Evolutionary conservation across 352 stramenopile genomes (phyloP), one percentile per base, ranked within the genome.

Genomic region (Globisporangium megalacanthum): DNA sequence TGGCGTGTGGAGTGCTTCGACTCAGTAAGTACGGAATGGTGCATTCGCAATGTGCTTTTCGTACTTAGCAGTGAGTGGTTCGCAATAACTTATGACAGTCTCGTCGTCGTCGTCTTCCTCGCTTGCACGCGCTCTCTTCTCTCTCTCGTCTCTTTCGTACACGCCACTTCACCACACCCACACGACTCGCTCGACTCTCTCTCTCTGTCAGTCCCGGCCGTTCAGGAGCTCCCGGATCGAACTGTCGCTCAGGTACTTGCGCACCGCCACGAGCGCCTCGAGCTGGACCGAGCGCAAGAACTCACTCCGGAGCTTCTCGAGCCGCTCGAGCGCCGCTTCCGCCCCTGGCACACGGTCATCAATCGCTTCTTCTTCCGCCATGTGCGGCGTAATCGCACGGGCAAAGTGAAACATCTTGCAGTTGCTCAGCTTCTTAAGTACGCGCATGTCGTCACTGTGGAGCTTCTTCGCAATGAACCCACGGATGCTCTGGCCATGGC

Each of bases 341-440:
- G 70, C 69, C n/a, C 68, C 72, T 42, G 62, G 55, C 14, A 77
- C 54, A 6, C 29, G 67, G 47, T 74, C 62, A 50, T 88, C 77
- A 14, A 88, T 60, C 47, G 68, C 67, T 46, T 86, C 74, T 15
- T 80, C 70, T n/a, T 83, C 61, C 51, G 76, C 60, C 45, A 88
- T 79, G 31, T 62, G 63, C n/a, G 77, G 78, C 56, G 78, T 86
- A 35, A 89, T 88, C 44, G 57, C 22, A 10, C 80, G 76, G 3
- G 75, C 72, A 65, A 92, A 89, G 63, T 83, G 75, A 49, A 88
- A 92, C 58, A 81, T 74, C 61, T 88, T 86, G 65, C 77, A 92
- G 54, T 90, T 92, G 72, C 72, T 88, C 7, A 92, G 62, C 64
- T 92, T 92, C 67, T 92, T 92, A 50, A 92, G 71, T 54, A 90